These are phyloP conservation scores for Zoysia pacifica DNA, from an alignment of 176 grass and related monocot species.

Conservation along the genomic window DNA sequence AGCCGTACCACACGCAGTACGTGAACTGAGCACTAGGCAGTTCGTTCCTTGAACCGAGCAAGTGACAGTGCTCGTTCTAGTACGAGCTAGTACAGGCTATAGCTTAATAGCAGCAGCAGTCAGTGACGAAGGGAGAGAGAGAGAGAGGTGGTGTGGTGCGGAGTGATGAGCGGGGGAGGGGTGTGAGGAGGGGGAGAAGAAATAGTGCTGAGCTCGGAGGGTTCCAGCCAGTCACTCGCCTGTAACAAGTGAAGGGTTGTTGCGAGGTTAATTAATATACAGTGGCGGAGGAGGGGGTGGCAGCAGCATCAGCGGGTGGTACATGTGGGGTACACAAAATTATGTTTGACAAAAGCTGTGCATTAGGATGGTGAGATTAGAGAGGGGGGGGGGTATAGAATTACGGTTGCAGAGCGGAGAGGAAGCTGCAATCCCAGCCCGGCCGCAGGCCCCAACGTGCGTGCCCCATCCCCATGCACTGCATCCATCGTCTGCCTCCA, in stretches of 20 bases:
- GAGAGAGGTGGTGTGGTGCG: neutral
- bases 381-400: constrained; percentile 34
- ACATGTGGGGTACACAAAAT: constrained; percentile 56
- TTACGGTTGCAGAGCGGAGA: constrained; percentile 38
- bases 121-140: neutral
- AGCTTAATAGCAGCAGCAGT: neutral
- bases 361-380: constrained; percentile 45
- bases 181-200: constrained; percentile 37
- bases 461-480: constrained; percentile 49
- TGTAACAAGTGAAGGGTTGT: constrained; percentile 33
- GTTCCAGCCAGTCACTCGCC: constrained; percentile 37
- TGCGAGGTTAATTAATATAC: constrained; percentile 42
- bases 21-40: neutral
- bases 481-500: constrained; percentile 56
- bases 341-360: constrained; percentile 54
- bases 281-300: neutral
- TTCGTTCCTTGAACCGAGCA: constrained; percentile 33
- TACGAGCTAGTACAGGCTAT: constrained; percentile 14
- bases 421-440: constrained; percentile 57
- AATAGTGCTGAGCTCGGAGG: constrained; percentile 43
- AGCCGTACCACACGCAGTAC: constrained; percentile 20
- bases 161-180: constrained; percentile 3
- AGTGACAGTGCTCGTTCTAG: constrained; percentile 31
- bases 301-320: neutral
- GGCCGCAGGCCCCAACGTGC: constrained; percentile 60